Conservation (phyloP, 169 alveolate species). For the Plasmodium falciparum region DNA sequence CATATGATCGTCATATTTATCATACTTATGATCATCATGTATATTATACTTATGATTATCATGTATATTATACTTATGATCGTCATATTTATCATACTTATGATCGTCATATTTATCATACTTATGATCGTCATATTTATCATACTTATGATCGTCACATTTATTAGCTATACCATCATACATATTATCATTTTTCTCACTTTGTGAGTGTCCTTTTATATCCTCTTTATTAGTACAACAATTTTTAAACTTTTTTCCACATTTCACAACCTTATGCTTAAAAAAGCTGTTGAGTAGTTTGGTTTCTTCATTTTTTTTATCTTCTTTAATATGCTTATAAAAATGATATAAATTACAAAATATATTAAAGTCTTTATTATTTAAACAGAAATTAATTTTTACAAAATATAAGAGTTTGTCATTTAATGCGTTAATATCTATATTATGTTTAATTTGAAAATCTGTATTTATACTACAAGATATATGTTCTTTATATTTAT, state of each 20-base stretch:
- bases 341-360: slow-evolving; percentile 39
- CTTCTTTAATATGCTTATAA: slow-evolving; percentile 59
- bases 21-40: not conserved
- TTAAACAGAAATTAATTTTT: slow-evolving; percentile 43
- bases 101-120: not conserved
- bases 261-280: slow-evolving; percentile 6
- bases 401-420: slow-evolving; percentile 50
- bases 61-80: not conserved
- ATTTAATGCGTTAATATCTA: slow-evolving; percentile 29
- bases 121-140: not conserved
- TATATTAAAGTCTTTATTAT: slow-evolving; percentile 26
- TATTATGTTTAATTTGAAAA: slow-evolving; percentile 26
- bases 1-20: not conserved
- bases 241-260: not conserved
- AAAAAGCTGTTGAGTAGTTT: slow-evolving; percentile 32
- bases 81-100: not conserved
- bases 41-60: not conserved
- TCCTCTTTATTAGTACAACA: no score
- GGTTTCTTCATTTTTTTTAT: slow-evolving; percentile 44
- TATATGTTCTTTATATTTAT: not conserved
- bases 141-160: not conserved
- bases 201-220: no score
- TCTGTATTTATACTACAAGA: slow-evolving; percentile 24
- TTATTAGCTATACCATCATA: not conserved
- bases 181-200: not conserved